phyloP scores from a whole-genome alignment of 352 stramenopile genomes.

The Pythium phragmiticola region DNA sequence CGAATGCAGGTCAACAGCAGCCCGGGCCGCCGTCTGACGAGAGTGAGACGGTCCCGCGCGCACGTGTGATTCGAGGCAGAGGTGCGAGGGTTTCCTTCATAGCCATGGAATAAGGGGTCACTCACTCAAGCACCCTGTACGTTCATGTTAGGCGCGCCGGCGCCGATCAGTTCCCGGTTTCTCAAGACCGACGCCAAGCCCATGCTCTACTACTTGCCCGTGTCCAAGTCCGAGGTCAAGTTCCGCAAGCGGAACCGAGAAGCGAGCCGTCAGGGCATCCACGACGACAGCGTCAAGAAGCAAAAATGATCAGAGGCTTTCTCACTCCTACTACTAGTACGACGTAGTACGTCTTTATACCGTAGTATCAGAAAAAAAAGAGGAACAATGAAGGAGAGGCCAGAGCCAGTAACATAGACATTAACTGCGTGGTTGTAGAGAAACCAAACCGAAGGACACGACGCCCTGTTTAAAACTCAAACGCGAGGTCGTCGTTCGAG shows the following conservation, averaged over 20 bases:
- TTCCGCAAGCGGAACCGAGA: constrained; percentile 30
- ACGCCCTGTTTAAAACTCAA: constrained; percentile 53
- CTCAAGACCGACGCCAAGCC: constrained; percentile 75
- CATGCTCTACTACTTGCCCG: constrained; percentile 77
- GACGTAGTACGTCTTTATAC: no score
- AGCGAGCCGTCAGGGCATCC: not conserved
- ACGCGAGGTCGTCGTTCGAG: constrained; percentile 68
- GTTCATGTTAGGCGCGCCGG: constrained; percentile 4
- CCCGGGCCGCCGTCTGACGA: not conserved
- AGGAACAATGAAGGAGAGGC: no score
- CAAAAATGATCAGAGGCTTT: not conserved
- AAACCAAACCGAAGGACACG: no score
- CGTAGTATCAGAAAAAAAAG: no score
- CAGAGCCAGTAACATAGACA: no score
- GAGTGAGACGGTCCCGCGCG: not conserved
- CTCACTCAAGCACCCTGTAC: not conserved
- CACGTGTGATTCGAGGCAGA: constrained; percentile 10
- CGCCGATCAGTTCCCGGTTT: constrained; percentile 75
- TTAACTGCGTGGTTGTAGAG: no score
- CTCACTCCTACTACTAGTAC: no score
- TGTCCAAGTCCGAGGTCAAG: constrained; percentile 64
- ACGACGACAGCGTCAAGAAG: not conserved
- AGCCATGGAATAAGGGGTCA: no score
- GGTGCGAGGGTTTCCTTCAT: not conserved
- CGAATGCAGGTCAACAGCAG: not conserved